Evolutionary conservation across 2,329 filamentous ascomycete genomes (phyloP), one percentile per base, ranked within the genome.

Genomic region (Tolypocladium guangdongense): DNA sequence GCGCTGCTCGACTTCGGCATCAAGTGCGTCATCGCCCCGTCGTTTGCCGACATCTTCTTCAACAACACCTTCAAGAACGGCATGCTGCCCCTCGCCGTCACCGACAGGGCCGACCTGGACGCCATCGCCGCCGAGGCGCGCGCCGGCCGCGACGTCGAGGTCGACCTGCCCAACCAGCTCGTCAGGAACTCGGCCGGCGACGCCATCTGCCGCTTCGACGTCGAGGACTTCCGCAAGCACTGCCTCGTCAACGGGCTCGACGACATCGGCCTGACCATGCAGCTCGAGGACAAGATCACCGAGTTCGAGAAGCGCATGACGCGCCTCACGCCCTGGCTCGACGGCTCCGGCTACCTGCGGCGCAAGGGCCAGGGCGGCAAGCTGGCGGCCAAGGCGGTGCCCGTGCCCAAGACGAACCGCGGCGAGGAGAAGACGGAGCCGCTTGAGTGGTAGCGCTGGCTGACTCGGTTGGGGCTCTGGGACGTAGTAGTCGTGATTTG

Each of bases 1-100:
- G 92, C 93, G 7, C 81, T 97, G 27, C 84, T 95, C 54, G 93
- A 97, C 73, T 97, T 97, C 63, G 93, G 93, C 61, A 96, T 99
- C 74, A 89, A 87, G 67, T 92, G 87, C 68, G 80, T 97, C 64
- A 95, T 97, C 62, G 93, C 92, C 1, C 89, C 90, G 1, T 91
- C 87, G 1, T 83, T 80, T 57, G 75, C 71, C 55, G 71, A 73
- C 55, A 99, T 99, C 71, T 96, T 96, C 83, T 95, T 92, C 82
- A 96, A 96, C 82, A 99, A 99, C 78, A 93, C 88, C n/a, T 97
- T 96, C 82, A 97, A 99, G 81, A 99, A 99, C 76, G 92, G 92
- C 75, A 97, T 97, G 93, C 77, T 97, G 58, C 91, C 92, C 49
- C 83, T 97, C 56, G 73, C 78, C 55, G 87, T 97, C 66, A 74